These are phyloP conservation scores for Candida jianshihensis DNA, from an alignment of 805 yeast species.

Conservation along the genomic window DNA sequence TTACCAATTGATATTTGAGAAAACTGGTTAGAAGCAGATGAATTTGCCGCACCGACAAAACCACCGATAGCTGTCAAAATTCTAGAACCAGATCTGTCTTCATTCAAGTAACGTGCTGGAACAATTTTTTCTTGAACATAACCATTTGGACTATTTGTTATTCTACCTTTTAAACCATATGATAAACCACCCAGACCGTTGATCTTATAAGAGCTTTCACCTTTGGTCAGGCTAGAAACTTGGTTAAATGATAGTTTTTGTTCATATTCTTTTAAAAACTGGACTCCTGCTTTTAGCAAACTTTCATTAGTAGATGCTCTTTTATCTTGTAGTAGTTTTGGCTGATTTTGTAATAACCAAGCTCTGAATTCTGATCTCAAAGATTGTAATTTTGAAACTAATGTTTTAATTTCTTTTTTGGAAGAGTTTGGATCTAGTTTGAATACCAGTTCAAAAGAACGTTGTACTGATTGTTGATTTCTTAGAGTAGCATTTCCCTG, in stretches of 20 bases:
- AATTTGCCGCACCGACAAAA: constrained; percentile 34
- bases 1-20: constrained; percentile 31
- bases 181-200: constrained; percentile 76
- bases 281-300: constrained; percentile 18
- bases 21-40: constrained; percentile 26
- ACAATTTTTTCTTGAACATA: constrained; percentile 43
- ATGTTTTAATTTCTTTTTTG: constrained; percentile 5
- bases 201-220: constrained; percentile 21
- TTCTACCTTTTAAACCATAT: constrained; percentile 60
- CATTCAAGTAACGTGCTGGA: constrained; percentile 59
- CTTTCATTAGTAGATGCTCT: constrained; percentile 21
- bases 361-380: constrained; percentile 46
- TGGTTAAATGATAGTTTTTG: constrained; percentile 1
- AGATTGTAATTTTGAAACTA: constrained; percentile 24
- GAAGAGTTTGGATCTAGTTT: constrained; percentile 1
- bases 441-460: constrained; percentile 18
- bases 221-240: constrained; percentile 5
- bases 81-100: constrained; percentile 16
- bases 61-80: constrained; percentile 54
- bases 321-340: constrained; percentile 26
- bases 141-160: constrained; percentile 68
- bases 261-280: constrained; percentile 27
- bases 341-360: constrained; percentile 48
- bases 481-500: neutral
- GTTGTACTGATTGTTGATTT: constrained; percentile 10